Percentiles rank a stretch among this genome's conserved stretches.
Evolutionary conservation across 108 stramenopile genomes (phyloP).

Genomic region (Epipyxis sp.): DNA sequence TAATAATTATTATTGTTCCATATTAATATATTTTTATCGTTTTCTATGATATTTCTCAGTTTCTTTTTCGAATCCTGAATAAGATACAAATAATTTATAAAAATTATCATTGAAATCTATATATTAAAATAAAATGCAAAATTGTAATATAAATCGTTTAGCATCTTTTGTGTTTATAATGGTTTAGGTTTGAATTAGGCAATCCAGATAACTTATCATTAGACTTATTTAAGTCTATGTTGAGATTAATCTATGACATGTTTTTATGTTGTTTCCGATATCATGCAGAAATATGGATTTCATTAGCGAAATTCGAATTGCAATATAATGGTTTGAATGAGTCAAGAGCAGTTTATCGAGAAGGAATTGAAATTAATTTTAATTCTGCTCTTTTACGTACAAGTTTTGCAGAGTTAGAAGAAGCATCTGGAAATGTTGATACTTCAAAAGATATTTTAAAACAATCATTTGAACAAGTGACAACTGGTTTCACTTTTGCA

Average conservation of each 20-base stretch:
- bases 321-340: background rate
- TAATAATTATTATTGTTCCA: too few species aligned
- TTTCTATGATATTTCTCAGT: too few species aligned
- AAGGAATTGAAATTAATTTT: background rate
- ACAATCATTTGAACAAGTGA: background rate
- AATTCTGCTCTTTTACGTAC: background rate
- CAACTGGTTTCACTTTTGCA: conserved; percentile 23
- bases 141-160: too few species aligned
- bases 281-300: conserved; percentile 11
- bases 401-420: conserved; percentile 18
- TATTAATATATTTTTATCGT: too few species aligned
- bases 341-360: background rate
- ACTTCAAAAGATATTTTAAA: background rate
- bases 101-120: too few species aligned
- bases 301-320: conserved; percentile 7
- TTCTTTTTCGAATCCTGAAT: too few species aligned
- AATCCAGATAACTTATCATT: background rate
- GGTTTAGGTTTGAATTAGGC: background rate
- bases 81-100: too few species aligned
- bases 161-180: too few species aligned
- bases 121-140: too few species aligned
- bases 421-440: background rate
- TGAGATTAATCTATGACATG: conserved; percentile 1
- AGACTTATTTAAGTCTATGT: background rate
- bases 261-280: conserved; percentile 5